Evolutionary conservation across 257 asterid genomes (phyloP), one percentile per base, ranked within the genome.

Genomic region (Prunella vulgaris): DNA sequence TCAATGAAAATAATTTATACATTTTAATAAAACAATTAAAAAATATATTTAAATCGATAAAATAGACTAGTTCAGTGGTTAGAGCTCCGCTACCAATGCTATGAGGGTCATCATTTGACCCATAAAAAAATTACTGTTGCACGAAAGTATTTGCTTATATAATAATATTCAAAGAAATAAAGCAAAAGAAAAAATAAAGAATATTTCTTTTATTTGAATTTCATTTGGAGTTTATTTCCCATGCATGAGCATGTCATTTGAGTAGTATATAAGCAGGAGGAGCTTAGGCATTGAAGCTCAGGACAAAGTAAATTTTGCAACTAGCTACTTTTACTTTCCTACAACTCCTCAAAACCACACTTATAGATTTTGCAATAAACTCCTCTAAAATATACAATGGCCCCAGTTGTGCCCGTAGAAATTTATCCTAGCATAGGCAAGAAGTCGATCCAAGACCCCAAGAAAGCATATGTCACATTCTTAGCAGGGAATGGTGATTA

Each of bases 401-500:
- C 87, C 25, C 87, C 84, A 7, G 77, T 52, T 21, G 68, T 70
- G 10, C 79, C 82, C 2, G 74, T 64, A 0, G 79, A 81, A 5
- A 53, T 15, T 30, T 65, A 70, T 69, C 40, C 79, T 0, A 60
- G 56, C 61, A 4, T 75, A 1, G 77, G 54, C 9, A 82, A 79
- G 64, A 60, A 67, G 66, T 27, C 81, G n/a, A 46, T 51, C 44
- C 10, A 21, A 30, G 64, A 42, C 53, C 10, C 81, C 1, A 72
- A 56, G 17, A 77, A 78, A 46, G 88, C 80, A 1, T 83, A 70
- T 4, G 88, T 83, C 0, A 79, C 88, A 4, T 83, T 83, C 59
- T 71, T 83, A 46, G 90, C 88, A 0, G 88, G 90, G 1, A 77
- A 51, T 18, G 90, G 87, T 9, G 90, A 85, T 46, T 82, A 85